Percentiles rank a stretch among this genome's conserved stretches.
Conservation (phyloP, 73 alveolate species). For the Effrenium voratum region DNA sequence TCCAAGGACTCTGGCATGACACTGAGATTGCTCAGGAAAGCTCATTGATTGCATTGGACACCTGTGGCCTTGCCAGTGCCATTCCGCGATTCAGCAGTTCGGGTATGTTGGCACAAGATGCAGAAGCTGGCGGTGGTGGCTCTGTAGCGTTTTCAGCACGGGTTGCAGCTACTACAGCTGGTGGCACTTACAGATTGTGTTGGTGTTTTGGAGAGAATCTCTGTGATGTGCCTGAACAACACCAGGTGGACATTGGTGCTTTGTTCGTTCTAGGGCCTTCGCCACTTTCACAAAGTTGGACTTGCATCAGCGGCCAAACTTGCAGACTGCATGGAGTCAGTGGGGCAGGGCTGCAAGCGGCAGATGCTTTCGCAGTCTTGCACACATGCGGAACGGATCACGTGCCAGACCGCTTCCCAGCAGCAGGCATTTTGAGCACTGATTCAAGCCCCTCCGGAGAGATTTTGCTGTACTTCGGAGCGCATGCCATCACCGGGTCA, state of each 20-base stretch:
- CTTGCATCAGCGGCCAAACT: constrained; percentile 48
- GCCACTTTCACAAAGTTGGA: constrained; percentile 27
- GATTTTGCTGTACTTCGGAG: background rate
- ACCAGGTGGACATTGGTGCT: constrained; percentile 24
- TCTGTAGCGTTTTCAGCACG: constrained; percentile 1
- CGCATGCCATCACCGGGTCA: background rate
- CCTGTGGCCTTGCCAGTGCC: constrained; percentile 13
- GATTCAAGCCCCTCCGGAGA: background rate
- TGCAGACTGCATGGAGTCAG: constrained; percentile 7
- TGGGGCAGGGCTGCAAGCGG: constrained; percentile 18
- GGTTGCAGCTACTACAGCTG: constrained; percentile 28
- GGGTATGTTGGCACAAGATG: background rate
- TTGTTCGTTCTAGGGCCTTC: constrained; percentile 8
- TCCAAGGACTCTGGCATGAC: constrained; percentile 6
- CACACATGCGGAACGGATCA: constrained; percentile 8
- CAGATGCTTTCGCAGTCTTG: constrained; percentile 28
- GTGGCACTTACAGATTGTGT: constrained; percentile 25
- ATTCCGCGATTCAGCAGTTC: constrained; percentile 23
- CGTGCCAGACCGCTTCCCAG: constrained; percentile 1
- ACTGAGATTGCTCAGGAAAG: background rate
- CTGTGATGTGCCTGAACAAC: background rate
- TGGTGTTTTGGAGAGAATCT: constrained; percentile 37
- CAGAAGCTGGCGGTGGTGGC: background rate
- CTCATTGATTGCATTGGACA: constrained; percentile 23
- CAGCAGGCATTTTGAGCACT: background rate